Percentiles rank a stretch among this genome's conserved stretches.
phyloP scores from a whole-genome alignment of 495 filamentous ascomycete genomes.

The Astrothelium macrocarpum region DNA sequence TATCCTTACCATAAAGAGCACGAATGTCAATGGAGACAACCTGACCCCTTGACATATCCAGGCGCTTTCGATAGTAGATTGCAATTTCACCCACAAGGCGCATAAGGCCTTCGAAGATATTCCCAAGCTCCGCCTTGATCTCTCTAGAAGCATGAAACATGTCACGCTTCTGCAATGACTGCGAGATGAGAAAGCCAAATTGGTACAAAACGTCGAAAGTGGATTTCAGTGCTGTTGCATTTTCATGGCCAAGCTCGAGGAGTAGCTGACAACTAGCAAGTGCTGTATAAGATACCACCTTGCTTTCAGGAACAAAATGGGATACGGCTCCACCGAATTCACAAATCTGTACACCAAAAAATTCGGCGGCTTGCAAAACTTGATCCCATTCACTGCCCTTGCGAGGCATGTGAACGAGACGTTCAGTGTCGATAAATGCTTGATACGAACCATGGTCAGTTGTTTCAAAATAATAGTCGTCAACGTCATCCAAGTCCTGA shows the following conservation, averaged over 20 bases:
- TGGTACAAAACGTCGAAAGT: neutral
- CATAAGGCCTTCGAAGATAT: neutral
- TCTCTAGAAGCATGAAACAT: neutral
- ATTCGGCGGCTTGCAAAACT: neutral
- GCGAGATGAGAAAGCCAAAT: neutral
- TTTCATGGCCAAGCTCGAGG: slow-evolving; percentile 1
- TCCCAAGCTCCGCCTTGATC: neutral
- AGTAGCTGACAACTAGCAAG: neutral
- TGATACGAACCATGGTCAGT: neutral
- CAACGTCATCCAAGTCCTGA: neutral
- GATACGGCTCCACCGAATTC: neutral
- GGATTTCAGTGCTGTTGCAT: neutral
- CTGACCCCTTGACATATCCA: neutral
- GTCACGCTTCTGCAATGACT: neutral
- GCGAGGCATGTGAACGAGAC: neutral
- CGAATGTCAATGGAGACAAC: neutral
- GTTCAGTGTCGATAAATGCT: neutral
- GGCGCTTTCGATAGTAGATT: neutral
- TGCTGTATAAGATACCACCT: neutral
- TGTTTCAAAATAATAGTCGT: neutral
- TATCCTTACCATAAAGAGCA: neutral
- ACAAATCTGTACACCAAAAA: neutral
- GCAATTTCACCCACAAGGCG: neutral
- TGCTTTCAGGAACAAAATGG: neutral
- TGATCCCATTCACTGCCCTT: neutral